Evolutionary conservation across 75 land plant species (phyloP), one percentile per base, ranked within the genome.

Genomic region (Pinus taeda): DNA sequence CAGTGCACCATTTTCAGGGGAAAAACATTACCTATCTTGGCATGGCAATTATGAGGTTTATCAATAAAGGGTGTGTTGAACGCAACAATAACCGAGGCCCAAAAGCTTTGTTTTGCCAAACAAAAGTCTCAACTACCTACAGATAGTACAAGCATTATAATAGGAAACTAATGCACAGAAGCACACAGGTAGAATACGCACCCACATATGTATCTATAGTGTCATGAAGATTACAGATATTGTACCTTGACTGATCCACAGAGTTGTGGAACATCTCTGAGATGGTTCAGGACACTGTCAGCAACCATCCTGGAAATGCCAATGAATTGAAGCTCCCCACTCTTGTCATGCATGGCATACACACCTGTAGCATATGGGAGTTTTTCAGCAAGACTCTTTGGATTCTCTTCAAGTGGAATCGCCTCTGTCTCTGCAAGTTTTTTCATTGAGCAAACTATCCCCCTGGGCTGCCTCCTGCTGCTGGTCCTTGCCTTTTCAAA

Each of bases 161-260:
- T 42, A 2, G 45, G 45, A 4, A 42, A 4, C 45, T 42, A 42
- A 42, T 42, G 5, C 45, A 42, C 45, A 42, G 5, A 42, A 42
- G 45, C 45, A 42, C 45, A 42, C 45, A 42, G 1, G 45, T 1
- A 42, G 45, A 1, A 42, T 42, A 42, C 45, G 5, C 45, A 42
- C 45, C 3, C 45, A 42, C 45, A 42, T 42, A 4, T 42, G 5
- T 42, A 42, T 42, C 4, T 42, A 42, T 42, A 42, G 45, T 42
- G 5, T 42, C 45, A 4, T 42, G 5, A 4, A 42, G 45, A 42
- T 42, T 42, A 42, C 49, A 45, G 21, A 60, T 0, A 36, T 20
- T 15, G 30, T 73, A 93, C 98, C 99, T 92, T 96, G 2, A 88
- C 89, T 42, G 99, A 88, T 75, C 58, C 75, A 80, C 93, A 92